Conservation (phyloP, 129 eudicot species). For the Artemisia tridentata region DNA sequence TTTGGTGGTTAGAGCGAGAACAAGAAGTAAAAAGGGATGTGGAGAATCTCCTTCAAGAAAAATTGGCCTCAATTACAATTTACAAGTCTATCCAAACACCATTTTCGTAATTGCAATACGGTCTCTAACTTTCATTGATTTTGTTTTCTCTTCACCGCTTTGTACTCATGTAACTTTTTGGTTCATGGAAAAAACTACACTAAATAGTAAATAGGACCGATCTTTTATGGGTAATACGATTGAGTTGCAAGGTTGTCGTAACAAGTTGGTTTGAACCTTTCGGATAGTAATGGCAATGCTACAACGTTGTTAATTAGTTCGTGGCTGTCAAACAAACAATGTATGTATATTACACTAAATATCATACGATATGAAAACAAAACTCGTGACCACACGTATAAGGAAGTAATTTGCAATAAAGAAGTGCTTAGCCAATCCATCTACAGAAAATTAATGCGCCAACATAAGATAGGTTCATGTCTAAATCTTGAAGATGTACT, state of each 20-base stretch:
- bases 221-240: no score
- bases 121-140: slow-evolving; percentile 20
- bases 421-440: no score
- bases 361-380: no score
- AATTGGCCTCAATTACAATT: slow-evolving; percentile 13
- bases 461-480: neutral
- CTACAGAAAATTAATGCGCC: no score
- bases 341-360: no score
- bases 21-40: slow-evolving; percentile 18
- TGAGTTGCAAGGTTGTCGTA: slow-evolving; percentile 1
- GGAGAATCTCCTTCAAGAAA: slow-evolving; percentile 13
- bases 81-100: slow-evolving; percentile 9
- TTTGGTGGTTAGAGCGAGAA: slow-evolving; percentile 29
- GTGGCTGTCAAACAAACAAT: no score
- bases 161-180: neutral
- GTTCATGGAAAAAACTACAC: neutral
- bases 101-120: slow-evolving; percentile 4
- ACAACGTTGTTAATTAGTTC: no score
- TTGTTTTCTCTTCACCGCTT: slow-evolving; percentile 6
- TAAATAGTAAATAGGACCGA: no score
- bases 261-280: slow-evolving; percentile 1
- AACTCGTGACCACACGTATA: no score
- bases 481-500: neutral
- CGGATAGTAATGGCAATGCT: neutral
- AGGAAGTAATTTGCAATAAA: no score